Conservation (phyloP, 352 stramenopile genomes). For the Globisporangium parvum region DNA sequence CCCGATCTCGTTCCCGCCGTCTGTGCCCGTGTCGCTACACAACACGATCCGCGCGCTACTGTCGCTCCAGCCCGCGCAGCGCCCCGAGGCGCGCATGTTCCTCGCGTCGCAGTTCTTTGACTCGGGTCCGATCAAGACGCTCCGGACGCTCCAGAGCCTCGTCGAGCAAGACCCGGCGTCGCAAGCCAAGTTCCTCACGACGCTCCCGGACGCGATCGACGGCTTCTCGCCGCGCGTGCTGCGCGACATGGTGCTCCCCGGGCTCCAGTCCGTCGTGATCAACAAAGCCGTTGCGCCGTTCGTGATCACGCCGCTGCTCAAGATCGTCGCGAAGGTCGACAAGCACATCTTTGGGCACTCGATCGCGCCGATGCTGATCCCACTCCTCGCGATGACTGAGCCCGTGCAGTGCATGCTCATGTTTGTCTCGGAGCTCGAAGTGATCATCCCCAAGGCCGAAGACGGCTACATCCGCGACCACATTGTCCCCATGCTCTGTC, state of each 20-base stretch:
- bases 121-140: slow-evolving; percentile 78
- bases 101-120: slow-evolving; percentile 84
- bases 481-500: slow-evolving; percentile 83
- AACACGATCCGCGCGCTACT: slow-evolving; percentile 82
- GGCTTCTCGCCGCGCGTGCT: slow-evolving; percentile 73
- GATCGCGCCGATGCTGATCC: slow-evolving; percentile 79
- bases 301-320: slow-evolving; percentile 83
- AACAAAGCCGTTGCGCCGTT: slow-evolving; percentile 86
- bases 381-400: slow-evolving; percentile 76
- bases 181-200: slow-evolving; percentile 78
- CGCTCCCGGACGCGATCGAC: slow-evolving; percentile 63
- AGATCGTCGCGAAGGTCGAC: slow-evolving; percentile 84
- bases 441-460: slow-evolving; percentile 77
- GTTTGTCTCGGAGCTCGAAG: slow-evolving; percentile 83
- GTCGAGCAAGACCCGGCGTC: slow-evolving; percentile 78
- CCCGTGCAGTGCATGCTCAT: slow-evolving; percentile 88
- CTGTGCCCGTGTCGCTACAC: slow-evolving; percentile 72
- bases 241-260: slow-evolving; percentile 81
- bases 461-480: slow-evolving; percentile 88
- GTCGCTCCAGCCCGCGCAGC: slow-evolving; percentile 51
- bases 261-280: slow-evolving; percentile 72
- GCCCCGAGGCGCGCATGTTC: slow-evolving; percentile 64
- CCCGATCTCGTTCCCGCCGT: slow-evolving; percentile 72
- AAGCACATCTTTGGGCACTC: slow-evolving; percentile 76
- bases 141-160: slow-evolving; percentile 71